Conservation (phyloP, 179 eudicot species). For the Gypsophila paniculata region DNA sequence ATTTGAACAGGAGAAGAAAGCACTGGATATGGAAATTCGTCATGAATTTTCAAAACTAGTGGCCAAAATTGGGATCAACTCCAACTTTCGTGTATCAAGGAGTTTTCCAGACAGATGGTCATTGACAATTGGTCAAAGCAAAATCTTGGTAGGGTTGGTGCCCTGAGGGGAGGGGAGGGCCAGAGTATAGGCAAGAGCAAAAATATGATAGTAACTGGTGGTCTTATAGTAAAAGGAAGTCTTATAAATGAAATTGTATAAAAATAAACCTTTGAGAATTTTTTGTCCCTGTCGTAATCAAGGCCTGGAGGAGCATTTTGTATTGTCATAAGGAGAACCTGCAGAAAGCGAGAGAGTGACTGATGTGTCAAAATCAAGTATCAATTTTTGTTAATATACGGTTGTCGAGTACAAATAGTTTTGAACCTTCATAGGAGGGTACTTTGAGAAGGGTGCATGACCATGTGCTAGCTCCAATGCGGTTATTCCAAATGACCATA, state of each 20-base stretch:
- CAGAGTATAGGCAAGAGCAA: too few species aligned
- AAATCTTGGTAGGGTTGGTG: too few species aligned
- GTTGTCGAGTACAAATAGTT: neutral
- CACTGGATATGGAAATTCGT: too few species aligned
- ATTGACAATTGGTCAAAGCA: too few species aligned
- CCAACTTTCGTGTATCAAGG: too few species aligned
- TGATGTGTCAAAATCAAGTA: slow-evolving; percentile 13
- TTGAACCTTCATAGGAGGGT: slow-evolving; percentile 97
- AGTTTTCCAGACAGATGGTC: too few species aligned
- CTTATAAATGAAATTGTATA: slow-evolving; percentile 4
- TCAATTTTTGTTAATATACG: neutral
- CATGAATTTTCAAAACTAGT: too few species aligned
- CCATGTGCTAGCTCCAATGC: slow-evolving; percentile 99
- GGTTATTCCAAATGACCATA: slow-evolving; percentile 99
- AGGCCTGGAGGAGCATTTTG: slow-evolving; percentile 99
- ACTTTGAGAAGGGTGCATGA: slow-evolving; percentile 98
- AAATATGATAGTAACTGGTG: neutral
- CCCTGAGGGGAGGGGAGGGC: too few species aligned
- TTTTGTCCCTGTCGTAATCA: slow-evolving; percentile 96
- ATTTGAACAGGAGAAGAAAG: too few species aligned
- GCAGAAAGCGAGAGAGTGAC: slow-evolving; percentile 13
- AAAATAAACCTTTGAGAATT: slow-evolving; percentile 73
- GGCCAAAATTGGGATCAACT: too few species aligned
- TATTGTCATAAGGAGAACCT: slow-evolving; percentile 96
- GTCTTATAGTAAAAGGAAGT: neutral